phyloP scores from a whole-genome alignment of 192 early-diverging fungal genomes.

The Entophlyctis luteolus region DNA sequence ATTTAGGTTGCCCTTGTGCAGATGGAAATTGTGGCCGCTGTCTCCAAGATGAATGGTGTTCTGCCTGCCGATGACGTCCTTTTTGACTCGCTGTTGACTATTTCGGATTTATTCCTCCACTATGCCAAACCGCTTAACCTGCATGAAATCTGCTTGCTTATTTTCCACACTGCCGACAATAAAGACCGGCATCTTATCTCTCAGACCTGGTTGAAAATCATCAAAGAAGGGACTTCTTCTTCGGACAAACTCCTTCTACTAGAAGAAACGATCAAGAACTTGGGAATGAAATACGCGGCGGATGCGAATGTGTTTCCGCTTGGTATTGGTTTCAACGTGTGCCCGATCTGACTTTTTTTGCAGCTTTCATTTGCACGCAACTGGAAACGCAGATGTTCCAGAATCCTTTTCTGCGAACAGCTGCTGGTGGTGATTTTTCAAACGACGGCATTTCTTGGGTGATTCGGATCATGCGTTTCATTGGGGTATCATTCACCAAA shows the following conservation, averaged over 20 bases:
- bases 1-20: constrained; percentile 19
- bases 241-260: constrained; percentile 2
- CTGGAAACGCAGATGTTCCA: constrained; percentile 10
- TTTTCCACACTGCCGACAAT: constrained; percentile 56
- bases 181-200: constrained; percentile 34
- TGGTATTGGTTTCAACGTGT: not conserved
- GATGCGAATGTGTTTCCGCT: constrained; percentile 26
- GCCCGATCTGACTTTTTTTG: not conserved
- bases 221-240: not conserved
- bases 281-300: constrained; percentile 1
- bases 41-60: not conserved
- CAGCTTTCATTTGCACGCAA: constrained; percentile 1
- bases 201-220: constrained; percentile 20
- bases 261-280: constrained; percentile 10
- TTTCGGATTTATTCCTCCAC: constrained; percentile 43
- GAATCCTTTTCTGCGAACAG: not conserved
- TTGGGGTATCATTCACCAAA: constrained; percentile 7
- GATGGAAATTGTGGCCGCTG: constrained; percentile 22
- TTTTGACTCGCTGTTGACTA: constrained; percentile 18
- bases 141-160: constrained; percentile 49
- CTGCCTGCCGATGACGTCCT: constrained; percentile 5
- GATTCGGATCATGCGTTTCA: constrained; percentile 14
- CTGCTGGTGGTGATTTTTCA: not conserved
- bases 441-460: not conserved
- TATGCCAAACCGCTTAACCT: constrained; percentile 51